These are phyloP conservation scores for Hymenoscyphus infarciens DNA, from an alignment of 2,329 filamentous ascomycete genomes.

Conservation along the genomic window DNA sequence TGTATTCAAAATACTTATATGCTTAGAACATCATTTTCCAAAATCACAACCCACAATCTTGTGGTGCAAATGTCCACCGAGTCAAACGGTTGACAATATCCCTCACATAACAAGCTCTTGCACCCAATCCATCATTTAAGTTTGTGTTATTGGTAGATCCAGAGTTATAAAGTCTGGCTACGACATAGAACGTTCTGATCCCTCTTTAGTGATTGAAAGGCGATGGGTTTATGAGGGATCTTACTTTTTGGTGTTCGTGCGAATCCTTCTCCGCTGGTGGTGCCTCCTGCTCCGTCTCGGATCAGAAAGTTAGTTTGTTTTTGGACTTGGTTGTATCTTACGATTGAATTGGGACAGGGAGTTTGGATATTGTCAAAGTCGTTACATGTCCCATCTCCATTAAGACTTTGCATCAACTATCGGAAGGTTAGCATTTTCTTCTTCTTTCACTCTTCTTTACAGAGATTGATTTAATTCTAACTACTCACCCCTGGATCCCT, in stretches of 20 bases:
- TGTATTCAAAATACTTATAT: no score
- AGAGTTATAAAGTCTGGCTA: conserved; percentile 42
- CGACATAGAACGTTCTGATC: conserved; percentile 35
- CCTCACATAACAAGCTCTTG: conserved; percentile 27
- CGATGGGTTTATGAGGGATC: neutral
- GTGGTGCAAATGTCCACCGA: conserved; percentile 18
- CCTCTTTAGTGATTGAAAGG: conserved; percentile 20
- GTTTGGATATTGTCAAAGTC: conserved; percentile 9
- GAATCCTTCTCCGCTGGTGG: conserved; percentile 36
- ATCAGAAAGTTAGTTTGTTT: conserved; percentile 30
- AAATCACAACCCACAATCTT: conserved; percentile 11
- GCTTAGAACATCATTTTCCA: neutral
- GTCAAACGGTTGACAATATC: conserved; percentile 30
- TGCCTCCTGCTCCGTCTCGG: conserved; percentile 38
- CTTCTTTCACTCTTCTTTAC: no score
- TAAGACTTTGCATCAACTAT: conserved; percentile 27
- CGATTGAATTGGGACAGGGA: conserved; percentile 10
- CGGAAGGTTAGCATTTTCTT: no score
- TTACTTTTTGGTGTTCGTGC: conserved; percentile 30
- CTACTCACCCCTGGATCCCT: conserved; percentile 18
- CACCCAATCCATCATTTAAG: conserved; percentile 32
- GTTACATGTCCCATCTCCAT: conserved; percentile 16
- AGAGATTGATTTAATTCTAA: no score
- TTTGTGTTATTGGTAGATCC: conserved; percentile 34
- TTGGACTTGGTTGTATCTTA: neutral